Evolutionary conservation across 2,329 filamentous ascomycete genomes (phyloP).

Genomic region (Neonectria sp.): DNA sequence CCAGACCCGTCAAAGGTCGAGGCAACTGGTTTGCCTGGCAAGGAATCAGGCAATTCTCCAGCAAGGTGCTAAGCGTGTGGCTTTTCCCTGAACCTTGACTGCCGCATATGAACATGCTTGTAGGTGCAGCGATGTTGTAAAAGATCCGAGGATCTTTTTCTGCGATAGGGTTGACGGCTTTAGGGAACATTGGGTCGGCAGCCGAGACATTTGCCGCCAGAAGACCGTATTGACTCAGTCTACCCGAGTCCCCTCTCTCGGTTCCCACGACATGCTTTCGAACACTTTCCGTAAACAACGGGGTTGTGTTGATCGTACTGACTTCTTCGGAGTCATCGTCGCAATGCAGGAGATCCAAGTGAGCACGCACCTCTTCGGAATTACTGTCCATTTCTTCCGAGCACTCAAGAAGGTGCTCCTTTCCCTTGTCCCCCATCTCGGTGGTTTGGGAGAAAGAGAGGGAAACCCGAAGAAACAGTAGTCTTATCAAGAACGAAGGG

Average conservation of each 20-base stretch:
- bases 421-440: neutral
- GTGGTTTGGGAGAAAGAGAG: neutral
- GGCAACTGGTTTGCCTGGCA: slow-evolving; percentile 62
- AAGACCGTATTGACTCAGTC: neutral
- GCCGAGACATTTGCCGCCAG: neutral
- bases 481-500: neutral
- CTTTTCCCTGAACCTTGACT: slow-evolving; percentile 77
- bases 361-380: neutral
- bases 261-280: neutral
- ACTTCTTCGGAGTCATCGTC: neutral
- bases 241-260: no score
- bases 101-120: slow-evolving; percentile 75
- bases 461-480: neutral
- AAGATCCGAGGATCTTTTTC: slow-evolving; percentile 52
- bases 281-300: neutral
- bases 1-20: slow-evolving; percentile 70
- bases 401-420: neutral
- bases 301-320: neutral
- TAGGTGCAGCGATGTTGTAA: slow-evolving; percentile 65
- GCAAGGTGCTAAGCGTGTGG: slow-evolving; percentile 69
- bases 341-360: neutral
- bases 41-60: slow-evolving; percentile 70
- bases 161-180: neutral
- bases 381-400: neutral
- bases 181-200: neutral